Conservation (phyloP, 2,329 filamentous ascomycete species). For the Colletotrichum liaoningense region DNA sequence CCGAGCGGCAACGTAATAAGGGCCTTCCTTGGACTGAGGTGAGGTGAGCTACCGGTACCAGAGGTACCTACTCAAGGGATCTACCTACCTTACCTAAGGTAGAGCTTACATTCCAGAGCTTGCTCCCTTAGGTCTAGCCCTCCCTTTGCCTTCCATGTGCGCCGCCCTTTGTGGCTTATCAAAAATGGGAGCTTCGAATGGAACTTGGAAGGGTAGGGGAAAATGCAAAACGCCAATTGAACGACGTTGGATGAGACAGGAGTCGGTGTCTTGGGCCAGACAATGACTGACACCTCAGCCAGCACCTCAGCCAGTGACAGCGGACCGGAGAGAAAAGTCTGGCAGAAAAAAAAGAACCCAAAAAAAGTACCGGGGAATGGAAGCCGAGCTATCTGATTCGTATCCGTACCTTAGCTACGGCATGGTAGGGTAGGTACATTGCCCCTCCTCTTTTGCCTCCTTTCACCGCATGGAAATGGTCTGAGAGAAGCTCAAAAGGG, state of each 20-base stretch:
- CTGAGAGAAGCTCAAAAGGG: background rate
- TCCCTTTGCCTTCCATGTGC: conserved; percentile 13
- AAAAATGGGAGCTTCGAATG: background rate
- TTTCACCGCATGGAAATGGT: background rate
- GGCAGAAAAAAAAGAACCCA: background rate
- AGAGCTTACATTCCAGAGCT: conserved; percentile 21
- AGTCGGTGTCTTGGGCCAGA: background rate
- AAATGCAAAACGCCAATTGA: conserved; percentile 23
- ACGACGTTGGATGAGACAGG: conserved; percentile 24
- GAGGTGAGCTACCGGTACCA: background rate
- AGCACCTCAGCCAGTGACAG: no score
- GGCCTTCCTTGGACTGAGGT: background rate
- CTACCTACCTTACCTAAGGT: no score
- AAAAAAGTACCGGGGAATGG: background rate
- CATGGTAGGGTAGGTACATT: background rate
- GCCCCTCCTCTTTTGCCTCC: background rate
- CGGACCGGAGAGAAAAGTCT: background rate
- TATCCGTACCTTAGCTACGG: background rate
- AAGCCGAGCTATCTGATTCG: background rate
- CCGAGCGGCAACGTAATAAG: background rate
- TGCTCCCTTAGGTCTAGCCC: conserved; percentile 28
- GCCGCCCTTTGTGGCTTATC: background rate
- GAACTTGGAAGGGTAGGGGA: background rate
- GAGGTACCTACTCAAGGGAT: background rate
- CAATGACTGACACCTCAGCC: background rate